Evolutionary conservation across 2,329 filamentous ascomycete species (phyloP).

Genomic region (Xylariaceae sp.): DNA sequence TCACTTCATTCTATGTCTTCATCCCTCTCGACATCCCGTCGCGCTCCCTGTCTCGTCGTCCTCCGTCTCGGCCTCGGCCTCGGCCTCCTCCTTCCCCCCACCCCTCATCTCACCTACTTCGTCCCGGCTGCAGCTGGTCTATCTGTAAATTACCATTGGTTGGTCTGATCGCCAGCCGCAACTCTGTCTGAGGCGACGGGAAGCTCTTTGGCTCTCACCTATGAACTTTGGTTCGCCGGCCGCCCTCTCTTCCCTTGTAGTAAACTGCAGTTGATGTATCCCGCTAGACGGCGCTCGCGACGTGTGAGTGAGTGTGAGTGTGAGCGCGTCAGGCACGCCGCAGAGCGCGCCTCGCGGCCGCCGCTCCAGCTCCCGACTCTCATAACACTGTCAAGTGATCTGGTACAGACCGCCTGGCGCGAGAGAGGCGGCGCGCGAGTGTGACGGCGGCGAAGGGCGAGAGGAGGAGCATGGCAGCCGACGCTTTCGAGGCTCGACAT

Average conservation of each 20-base stretch:
- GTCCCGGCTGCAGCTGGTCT: background rate
- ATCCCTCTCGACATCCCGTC: too few species aligned
- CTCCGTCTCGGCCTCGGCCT: too few species aligned
- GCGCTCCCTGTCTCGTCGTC: too few species aligned
- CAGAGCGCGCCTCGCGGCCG: conserved; percentile 1
- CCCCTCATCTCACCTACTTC: background rate
- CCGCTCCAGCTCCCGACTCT: conserved; percentile 1
- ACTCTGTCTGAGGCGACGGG: conserved; percentile 5
- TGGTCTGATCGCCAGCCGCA: conserved; percentile 20
- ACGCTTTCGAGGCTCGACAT: conserved; percentile 23
- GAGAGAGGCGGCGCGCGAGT: conserved; percentile 1
- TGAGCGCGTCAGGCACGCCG: conserved; percentile 8
- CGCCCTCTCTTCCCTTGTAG: conserved; percentile 9
- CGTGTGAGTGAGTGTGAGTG: conserved; percentile 16
- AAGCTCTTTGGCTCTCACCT: conserved; percentile 12
- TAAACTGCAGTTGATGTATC: conserved; percentile 25
- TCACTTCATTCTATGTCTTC: too few species aligned
- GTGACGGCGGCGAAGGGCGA: conserved; percentile 7
- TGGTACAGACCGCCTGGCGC: conserved; percentile 1
- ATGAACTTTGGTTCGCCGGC: conserved; percentile 13
- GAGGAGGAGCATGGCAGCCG: conserved; percentile 20
- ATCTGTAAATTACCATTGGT: conserved; percentile 6
- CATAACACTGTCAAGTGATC: background rate
- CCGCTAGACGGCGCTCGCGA: conserved; percentile 12
- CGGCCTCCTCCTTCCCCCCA: background rate